Base-by-base conservation (phyloP, 139 green algal species). In the Picocystis salinarum region DNA sequence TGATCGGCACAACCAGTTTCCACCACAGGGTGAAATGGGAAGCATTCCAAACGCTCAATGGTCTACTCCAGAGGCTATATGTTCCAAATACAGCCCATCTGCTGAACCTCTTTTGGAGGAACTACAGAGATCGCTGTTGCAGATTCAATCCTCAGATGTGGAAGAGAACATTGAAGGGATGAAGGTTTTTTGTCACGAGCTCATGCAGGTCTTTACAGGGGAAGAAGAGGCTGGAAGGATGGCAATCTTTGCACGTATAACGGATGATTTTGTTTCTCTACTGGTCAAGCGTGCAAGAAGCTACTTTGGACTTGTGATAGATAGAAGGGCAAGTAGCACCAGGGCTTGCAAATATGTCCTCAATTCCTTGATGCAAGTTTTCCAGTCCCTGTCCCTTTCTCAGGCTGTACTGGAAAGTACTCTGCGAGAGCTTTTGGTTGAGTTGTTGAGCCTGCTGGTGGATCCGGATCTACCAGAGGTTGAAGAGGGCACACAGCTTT, bases 311-410 rank as follows among this genome's bases (percentile, higher is more conserved):
- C n/a, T n/a, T n/a, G n/a, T n/a, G n/a, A n/a, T n/a, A n/a, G n/a
- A n/a, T n/a, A n/a, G n/a, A n/a, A n/a, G n/a, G n/a, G n/a, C n/a
- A n/a, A n/a, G n/a, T 10, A 44, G 36, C 36, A 52, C 33, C 27
- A 50, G 73, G 10, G 58, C 56, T 3, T 84, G 73, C 62, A 93
- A 92, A 64, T 96, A 94, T 57, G 66, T 68, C 3, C 65, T 94
- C 4, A 95, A 93, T 64, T 69, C 76, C 18, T 64, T 95, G 17
- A 83, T 93, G 72, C 78, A 91, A 46, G 39, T 60, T 23, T 66
- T 62, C 12, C 46, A 73, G 30, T 27, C 75, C 1, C 45, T 48
- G 23, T 19, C 11, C 6, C 45, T 70, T 30, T 57, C 56, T 9
- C 20, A 15, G 26, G 29, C 36, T 0, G 31, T 71, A 4, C 4